These are phyloP conservation scores for Fusarium neocosmosporiellum DNA, from an alignment of 2,329 filamentous ascomycete species.

Conservation along the genomic window DNA sequence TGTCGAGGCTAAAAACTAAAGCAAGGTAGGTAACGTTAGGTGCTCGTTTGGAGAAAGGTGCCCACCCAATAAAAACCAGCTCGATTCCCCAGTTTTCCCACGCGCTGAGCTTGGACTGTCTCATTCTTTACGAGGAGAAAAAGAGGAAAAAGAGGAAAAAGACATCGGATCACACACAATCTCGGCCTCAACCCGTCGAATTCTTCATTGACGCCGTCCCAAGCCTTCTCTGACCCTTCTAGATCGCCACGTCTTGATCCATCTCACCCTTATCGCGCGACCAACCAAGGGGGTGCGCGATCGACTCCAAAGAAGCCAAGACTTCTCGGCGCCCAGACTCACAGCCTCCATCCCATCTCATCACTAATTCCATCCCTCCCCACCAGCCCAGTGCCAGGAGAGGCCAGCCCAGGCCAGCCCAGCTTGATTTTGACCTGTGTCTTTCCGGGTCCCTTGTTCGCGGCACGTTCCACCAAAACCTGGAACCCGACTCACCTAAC, in stretches of 20 bases:
- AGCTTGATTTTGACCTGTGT: constrained; percentile 5
- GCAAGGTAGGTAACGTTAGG: neutral
- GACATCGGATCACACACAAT: neutral
- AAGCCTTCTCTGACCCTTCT: constrained; percentile 26
- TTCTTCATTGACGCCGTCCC: neutral
- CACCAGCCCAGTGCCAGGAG: neutral
- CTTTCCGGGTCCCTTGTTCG: constrained; percentile 18
- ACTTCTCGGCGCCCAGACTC: constrained; percentile 29
- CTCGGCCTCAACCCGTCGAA: neutral
- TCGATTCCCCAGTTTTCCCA: constrained; percentile 17
- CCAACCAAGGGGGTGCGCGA: constrained; percentile 10
- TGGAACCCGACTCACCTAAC: constrained; percentile 17
- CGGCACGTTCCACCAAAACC: constrained; percentile 31
- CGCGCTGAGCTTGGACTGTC: constrained; percentile 3
- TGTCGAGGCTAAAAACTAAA: neutral
- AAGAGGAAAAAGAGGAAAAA: neutral
- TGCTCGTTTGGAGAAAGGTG: neutral
- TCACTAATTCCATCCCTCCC: constrained; percentile 1
- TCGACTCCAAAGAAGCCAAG: constrained; percentile 29
- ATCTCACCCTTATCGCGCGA: constrained; percentile 6
- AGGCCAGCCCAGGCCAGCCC: neutral
- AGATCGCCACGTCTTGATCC: constrained; percentile 26
- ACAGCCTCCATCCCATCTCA: constrained; percentile 17
- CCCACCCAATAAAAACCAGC: constrained; percentile 8
- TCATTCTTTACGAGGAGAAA: neutral